Evolutionary conservation across 2,329 filamentous ascomycete species (phyloP), one percentile per base, ranked within the genome.

Genomic region (Alternaria sp.): DNA sequence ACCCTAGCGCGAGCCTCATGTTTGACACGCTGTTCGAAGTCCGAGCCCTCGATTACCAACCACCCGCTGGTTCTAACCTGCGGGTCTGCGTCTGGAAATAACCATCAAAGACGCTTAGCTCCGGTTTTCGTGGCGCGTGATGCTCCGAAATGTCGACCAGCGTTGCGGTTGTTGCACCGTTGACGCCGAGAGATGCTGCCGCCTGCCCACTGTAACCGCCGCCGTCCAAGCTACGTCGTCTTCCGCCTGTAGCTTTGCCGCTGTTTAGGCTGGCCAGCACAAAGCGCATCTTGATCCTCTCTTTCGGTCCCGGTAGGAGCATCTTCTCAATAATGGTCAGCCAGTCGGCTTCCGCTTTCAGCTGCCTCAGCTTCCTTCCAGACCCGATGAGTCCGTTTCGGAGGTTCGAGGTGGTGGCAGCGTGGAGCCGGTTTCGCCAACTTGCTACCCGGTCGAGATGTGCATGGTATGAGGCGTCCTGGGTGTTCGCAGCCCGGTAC

Each of bases 381-480:
- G 74, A 73, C 13, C 75, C 74, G 17, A 72, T 69, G 8, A 72
- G 58, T 0, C 74, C 77, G 9, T 70, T 75, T 12, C 76, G 69
- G 11, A 77, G 70, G 6, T 69, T 70, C 0, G 75, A 73, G 23
- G 70, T 80, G 7, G 71, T 77, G 7, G 73, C 68, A 50, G 74
- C 77, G 19, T 73, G 73, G 21, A 77, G 68, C 15, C 75, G 68
- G 61, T 71, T 78, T 13, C 75, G 71, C 77, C 74, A 79, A 52
- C 68, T 76, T 15, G 62, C 70, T 0, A 81, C 79, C 7, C 75
- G 75, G 44, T 80, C 78, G 3, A 80, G 68, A 59, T 81, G 79
- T 9, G 76, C 75, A 54, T 81, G 80, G 70, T 80, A 81, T 4
- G 74, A 78, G 1, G 76, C 69, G 47, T 81, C 79, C 17, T 77